Evolutionary conservation across 169 alveolate species (phyloP), one percentile per base, ranked within the genome.

Genomic region (Fabrea salina): DNA sequence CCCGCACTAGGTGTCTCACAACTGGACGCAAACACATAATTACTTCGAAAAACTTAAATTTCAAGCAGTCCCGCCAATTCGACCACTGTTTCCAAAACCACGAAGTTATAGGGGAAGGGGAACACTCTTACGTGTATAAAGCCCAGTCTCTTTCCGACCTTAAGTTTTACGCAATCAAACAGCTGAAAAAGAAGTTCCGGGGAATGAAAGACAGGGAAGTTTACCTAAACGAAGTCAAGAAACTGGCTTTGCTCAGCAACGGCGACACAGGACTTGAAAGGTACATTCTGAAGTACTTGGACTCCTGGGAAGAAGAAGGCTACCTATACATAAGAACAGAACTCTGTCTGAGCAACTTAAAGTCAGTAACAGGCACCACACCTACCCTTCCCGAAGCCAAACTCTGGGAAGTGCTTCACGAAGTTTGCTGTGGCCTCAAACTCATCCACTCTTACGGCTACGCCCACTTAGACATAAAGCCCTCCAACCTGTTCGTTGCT

Each of bases 231-330:
- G 90, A 85, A 51, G 75, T 85, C 6, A 43, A 77, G 8, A 49
- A 44, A 5, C 41, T 68, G 37, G 35, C 51, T 16, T 47, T 25
- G 4, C 44, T 68, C 5, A 54, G 57, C 5, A 49, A 82, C n/a
- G 50, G 22, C 22, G 49, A 32, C n/a, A 47, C 53, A 11, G 83
- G 72, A 3, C 35, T n/a, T 35, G 39, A 74, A 7, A 49, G 50
- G 1, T 58, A 77, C 8, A 40, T 83, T 43, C 56, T 85, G 39
- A 57, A 75, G 51, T 44, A 59, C 22, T 56, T 35, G 54, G 85
- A 80, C 56, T 82, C 90, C 4, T 85, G 90, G 87, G 90, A 85
- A 66, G 90, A 85, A 44, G 50, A 51, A 25, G 85, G 85, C 6
- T 37, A 80, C 35, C 33, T 85, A 6, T 80, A 51, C 39, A 85